Percentiles rank a stretch among this genome's conserved stretches.
phyloP scores from a whole-genome alignment of 2,329 filamentous ascomycete species.

The Gaeumannomyces sp. region DNA sequence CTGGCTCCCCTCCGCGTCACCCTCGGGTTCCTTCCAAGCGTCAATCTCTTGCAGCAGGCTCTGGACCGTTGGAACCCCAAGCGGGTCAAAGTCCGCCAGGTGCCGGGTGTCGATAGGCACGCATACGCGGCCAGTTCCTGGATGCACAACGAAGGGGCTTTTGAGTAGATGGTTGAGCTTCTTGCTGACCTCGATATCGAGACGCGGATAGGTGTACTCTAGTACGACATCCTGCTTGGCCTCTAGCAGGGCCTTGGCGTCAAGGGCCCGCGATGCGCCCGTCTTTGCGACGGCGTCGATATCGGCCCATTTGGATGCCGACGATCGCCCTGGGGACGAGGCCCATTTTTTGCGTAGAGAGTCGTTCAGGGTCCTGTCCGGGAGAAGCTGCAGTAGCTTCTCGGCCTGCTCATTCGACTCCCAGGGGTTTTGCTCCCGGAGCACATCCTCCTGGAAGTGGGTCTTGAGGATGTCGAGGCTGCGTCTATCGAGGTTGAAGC shows the following conservation, averaged over 20 bases:
- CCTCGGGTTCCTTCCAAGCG: constrained; percentile 55
- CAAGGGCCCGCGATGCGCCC: constrained; percentile 65
- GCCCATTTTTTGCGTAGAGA: constrained; percentile 88
- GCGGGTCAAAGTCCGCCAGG: constrained; percentile 79
- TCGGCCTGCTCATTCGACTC: constrained; percentile 61
- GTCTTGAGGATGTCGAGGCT: constrained; percentile 79
- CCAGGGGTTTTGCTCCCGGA: constrained; percentile 85
- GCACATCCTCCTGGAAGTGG: constrained; percentile 78
- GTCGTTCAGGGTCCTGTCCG: constrained; percentile 70
- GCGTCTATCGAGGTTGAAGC: constrained; percentile 44
- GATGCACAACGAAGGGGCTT: constrained; percentile 92
- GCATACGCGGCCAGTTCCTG: constrained; percentile 87
- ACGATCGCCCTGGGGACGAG: constrained; percentile 69
- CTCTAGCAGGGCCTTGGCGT: constrained; percentile 67
- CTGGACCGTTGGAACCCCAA: constrained; percentile 83
- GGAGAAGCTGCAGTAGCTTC: constrained; percentile 76
- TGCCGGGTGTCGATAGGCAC: constrained; percentile 78
- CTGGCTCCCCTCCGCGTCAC: constrained; percentile 23
- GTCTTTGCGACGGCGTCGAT: constrained; percentile 81
- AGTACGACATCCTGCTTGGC: constrained; percentile 94
- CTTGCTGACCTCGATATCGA: constrained; percentile 96
- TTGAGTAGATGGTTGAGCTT: constrained; percentile 98
- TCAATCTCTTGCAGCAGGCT: constrained; percentile 81
- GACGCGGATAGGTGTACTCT: constrained; percentile 94
- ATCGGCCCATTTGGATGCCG: constrained; percentile 83